A percentile compares a stretch with the other conserved stretches of the same genome.
phyloP scores from a whole-genome alignment of 139 green algal genomes.

The Chlamydomonas incerta region DNA sequence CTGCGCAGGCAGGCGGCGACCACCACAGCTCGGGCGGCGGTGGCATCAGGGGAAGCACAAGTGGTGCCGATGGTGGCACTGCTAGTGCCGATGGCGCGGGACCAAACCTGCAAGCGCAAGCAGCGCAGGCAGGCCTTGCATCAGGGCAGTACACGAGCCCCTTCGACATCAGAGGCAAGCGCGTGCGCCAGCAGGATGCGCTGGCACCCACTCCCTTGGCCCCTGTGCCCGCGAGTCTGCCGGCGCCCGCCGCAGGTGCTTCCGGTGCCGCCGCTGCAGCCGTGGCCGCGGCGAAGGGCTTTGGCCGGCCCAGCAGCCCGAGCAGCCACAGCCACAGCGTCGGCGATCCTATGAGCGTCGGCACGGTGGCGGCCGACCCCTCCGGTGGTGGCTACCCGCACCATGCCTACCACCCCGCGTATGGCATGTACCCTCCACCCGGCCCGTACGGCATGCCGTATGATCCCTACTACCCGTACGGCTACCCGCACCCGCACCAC shows the following conservation, averaged over 20 bases:
- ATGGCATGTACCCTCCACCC: background rate
- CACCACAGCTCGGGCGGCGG: too few species aligned
- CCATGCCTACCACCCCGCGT: background rate
- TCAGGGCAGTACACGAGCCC: background rate
- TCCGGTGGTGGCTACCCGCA: too few species aligned
- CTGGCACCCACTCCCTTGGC: background rate
- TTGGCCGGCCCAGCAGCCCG: background rate
- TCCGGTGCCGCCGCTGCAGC: background rate
- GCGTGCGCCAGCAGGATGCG: background rate
- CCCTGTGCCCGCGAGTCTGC: too few species aligned
- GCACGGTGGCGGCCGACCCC: background rate
- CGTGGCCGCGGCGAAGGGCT: background rate
- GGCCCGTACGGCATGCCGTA: constrained; percentile 15
- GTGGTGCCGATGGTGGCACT: too few species aligned
- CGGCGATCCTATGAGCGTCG: constrained; percentile 14
- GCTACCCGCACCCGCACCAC: background rate
- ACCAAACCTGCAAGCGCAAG: too few species aligned
- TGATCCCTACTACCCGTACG: constrained; percentile 20
- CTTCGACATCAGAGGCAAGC: constrained; percentile 10
- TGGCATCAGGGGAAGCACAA: too few species aligned
- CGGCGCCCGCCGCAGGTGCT: background rate
- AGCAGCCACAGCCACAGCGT: constrained; percentile 6
- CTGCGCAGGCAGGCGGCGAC: too few species aligned
- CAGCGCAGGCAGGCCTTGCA: too few species aligned
- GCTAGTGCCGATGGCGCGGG: too few species aligned